phyloP scores from a whole-genome alignment of 768 basidiomycete species.

The Gymnopilus dilepis region DNA sequence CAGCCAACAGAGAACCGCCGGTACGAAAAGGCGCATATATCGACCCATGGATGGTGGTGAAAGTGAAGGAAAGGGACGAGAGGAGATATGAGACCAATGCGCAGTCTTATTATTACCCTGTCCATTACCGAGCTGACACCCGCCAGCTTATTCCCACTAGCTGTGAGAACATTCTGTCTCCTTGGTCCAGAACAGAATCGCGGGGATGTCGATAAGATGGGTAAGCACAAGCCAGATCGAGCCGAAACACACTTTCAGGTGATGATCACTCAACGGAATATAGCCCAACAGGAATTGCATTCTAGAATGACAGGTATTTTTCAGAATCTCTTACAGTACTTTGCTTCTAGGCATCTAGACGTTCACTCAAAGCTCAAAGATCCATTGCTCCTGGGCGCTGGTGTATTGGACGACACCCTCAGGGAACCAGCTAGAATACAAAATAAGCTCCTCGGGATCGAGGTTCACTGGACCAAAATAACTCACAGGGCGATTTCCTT shows the following conservation, averaged over 20 bases:
- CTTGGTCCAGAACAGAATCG: not conserved
- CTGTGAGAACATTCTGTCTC: not conserved
- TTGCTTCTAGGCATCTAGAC: constrained; percentile 9
- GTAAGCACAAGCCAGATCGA: not conserved
- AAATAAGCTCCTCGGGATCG: constrained; percentile 9
- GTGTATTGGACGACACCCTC: constrained; percentile 80
- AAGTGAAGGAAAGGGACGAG: not conserved
- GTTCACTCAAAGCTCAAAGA: constrained; percentile 77
- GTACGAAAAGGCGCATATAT: constrained; percentile 6
- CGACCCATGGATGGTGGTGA: not conserved
- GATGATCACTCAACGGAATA: not conserved
- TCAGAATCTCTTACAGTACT: constrained; percentile 2
- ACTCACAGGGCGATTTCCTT: constrained; percentile 94
- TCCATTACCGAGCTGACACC: not conserved
- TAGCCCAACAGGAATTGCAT: constrained; percentile 9
- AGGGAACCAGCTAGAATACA: constrained; percentile 83
- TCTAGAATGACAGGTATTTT: constrained; percentile 25
- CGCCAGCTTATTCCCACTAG: constrained; percentile 1
- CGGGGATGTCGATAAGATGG: not conserved
- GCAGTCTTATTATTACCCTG: constrained; percentile 3
- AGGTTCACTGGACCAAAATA: not conserved
- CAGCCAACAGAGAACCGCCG: constrained; percentile 3
- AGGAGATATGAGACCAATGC: constrained; percentile 1
- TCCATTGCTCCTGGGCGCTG: constrained; percentile 67
- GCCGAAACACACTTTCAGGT: not conserved